phyloP scores from a whole-genome alignment of 2,329 filamentous ascomycete species.

The Neonectria faginata region DNA sequence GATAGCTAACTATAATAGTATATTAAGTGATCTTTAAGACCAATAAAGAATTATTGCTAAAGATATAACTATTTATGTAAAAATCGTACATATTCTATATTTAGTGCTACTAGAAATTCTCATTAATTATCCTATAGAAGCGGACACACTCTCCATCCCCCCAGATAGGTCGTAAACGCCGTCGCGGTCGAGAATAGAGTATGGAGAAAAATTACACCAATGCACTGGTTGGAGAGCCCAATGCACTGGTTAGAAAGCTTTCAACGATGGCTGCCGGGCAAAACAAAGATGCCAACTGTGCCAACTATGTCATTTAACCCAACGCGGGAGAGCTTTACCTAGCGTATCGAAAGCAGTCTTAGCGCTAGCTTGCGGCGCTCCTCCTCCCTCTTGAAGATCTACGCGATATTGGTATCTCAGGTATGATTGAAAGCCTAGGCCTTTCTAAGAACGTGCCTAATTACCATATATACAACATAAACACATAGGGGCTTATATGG shows the following conservation, averaged over 20 bases:
- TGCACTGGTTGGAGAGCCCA: no score
- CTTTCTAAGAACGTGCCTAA: not conserved
- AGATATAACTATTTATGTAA: not conserved
- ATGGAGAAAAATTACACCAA: not conserved
- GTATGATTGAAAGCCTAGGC: slow-evolving; percentile 1
- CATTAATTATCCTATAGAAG: slow-evolving; percentile 1
- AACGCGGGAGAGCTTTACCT: not conserved
- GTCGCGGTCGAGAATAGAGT: not conserved
- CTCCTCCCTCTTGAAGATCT: not conserved
- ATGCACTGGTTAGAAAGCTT: not conserved
- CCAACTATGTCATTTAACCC: slow-evolving; percentile 1
- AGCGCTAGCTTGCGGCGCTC: not conserved
- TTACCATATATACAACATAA: not conserved
- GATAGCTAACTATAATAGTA: not conserved
- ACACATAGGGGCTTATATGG: not conserved
- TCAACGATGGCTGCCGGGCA: not conserved
- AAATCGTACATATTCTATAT: not conserved
- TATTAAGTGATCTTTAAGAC: not conserved
- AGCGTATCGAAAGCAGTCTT: slow-evolving; percentile 1
- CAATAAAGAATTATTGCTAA: not conserved
- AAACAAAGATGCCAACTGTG: not conserved
- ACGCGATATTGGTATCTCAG: not conserved
- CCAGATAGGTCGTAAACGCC: not conserved
- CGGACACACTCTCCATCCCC: not conserved
- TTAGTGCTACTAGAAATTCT: not conserved